Conservation (phyloP, 352 stramenopile species). For the Pythium sp. region DNA sequence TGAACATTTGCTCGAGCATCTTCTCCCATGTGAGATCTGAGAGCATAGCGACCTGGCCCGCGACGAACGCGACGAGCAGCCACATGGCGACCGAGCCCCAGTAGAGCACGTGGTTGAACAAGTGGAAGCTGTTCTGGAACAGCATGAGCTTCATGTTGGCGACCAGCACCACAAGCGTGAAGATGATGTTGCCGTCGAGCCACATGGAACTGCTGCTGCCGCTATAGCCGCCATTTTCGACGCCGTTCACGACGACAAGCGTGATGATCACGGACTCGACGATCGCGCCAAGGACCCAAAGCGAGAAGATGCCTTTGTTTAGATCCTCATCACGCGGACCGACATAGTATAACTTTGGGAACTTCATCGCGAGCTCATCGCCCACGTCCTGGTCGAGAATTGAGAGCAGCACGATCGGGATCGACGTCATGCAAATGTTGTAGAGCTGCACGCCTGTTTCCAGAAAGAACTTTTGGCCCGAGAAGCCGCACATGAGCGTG, state of each 20-base stretch:
- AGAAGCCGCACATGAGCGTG: constrained; percentile 71
- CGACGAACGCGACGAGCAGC: constrained; percentile 56
- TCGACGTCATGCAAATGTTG: constrained; percentile 70
- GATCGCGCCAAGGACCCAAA: constrained; percentile 69
- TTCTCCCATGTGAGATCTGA: constrained; percentile 72
- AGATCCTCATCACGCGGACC: constrained; percentile 65
- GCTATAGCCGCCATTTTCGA: constrained; percentile 35
- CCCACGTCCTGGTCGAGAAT: constrained; percentile 76
- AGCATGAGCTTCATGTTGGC: constrained; percentile 80
- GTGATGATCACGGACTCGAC: constrained; percentile 75
- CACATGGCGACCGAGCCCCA: constrained; percentile 59
- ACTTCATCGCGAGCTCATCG: constrained; percentile 60
- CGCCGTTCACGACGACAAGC: constrained; percentile 40
- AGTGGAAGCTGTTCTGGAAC: constrained; percentile 74
- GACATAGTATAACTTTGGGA: constrained; percentile 65
- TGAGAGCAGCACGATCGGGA: constrained; percentile 66
- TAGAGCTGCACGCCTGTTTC: constrained; percentile 78
- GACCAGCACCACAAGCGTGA: constrained; percentile 73
- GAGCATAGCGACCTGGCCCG: constrained; percentile 46
- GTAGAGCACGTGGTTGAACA: constrained; percentile 68
- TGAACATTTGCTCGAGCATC: constrained; percentile 68
- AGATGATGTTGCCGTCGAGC: constrained; percentile 76
- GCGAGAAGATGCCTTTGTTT: constrained; percentile 59
- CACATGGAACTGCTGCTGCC: constrained; percentile 61
- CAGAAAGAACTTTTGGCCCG: constrained; percentile 82